These are phyloP conservation scores for Huntiella bhutanensis DNA, from an alignment of 2,329 filamentous ascomycete species.

Conservation along the genomic window DNA sequence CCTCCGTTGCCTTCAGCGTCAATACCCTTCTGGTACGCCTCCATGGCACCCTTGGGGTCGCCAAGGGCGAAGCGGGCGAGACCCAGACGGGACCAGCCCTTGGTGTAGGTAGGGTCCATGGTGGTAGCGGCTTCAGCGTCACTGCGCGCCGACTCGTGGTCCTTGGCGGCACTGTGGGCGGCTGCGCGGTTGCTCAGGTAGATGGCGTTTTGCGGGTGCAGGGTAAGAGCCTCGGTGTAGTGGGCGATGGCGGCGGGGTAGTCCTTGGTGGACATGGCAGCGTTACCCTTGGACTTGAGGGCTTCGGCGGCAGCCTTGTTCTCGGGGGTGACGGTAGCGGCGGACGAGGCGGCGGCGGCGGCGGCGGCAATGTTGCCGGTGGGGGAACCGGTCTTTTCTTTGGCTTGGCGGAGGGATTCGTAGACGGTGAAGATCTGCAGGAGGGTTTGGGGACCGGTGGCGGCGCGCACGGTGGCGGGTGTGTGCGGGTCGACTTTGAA, in stretches of 20 bases:
- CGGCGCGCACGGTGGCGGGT: slow-evolving; percentile 50
- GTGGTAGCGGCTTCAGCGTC: slow-evolving; percentile 84
- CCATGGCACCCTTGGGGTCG: slow-evolving; percentile 79
- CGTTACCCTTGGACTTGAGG: slow-evolving; percentile 80
- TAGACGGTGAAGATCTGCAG: slow-evolving; percentile 87
- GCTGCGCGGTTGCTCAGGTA: slow-evolving; percentile 96
- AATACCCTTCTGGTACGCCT: slow-evolving; percentile 84
- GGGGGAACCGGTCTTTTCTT: slow-evolving; percentile 18
- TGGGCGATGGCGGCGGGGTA: slow-evolving; percentile 64
- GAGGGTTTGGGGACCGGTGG: slow-evolving; percentile 72
- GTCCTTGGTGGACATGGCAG: slow-evolving; percentile 88
- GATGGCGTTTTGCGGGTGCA: slow-evolving; percentile 75
- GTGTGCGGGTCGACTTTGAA: slow-evolving; percentile 88
- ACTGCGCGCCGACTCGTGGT: slow-evolving; percentile 65
- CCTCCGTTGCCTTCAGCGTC: slow-evolving; percentile 86
- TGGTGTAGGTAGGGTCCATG: slow-evolving; percentile 83
- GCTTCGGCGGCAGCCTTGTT: slow-evolving; percentile 67
- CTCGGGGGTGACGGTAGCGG: slow-evolving; percentile 27
- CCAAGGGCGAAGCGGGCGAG: slow-evolving; percentile 82
- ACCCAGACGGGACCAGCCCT: slow-evolving; percentile 88
- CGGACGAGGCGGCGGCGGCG: slow-evolving; percentile 21
- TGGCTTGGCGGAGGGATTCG: slow-evolving; percentile 64
- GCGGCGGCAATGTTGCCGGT: slow-evolving; percentile 20
- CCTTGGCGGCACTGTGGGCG: slow-evolving; percentile 65
- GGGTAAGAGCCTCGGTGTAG: slow-evolving; percentile 70